phyloP scores from a whole-genome alignment of 2,329 filamentous ascomycete species.

The Coleophoma eucalyptorum region DNA sequence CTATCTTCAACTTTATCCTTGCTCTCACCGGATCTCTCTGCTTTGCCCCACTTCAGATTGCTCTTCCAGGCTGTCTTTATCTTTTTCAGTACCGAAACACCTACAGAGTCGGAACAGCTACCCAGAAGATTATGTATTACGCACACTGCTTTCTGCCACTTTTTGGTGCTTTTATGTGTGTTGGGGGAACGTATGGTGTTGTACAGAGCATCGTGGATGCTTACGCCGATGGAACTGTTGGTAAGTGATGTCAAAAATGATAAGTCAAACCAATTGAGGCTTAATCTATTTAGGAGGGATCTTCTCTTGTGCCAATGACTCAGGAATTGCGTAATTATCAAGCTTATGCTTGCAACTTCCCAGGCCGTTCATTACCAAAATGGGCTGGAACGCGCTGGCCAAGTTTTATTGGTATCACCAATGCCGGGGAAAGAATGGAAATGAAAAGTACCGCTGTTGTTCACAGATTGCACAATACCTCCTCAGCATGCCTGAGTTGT shows the following conservation, averaged over 20 bases:
- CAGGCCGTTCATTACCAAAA: no score
- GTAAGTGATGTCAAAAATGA: background rate
- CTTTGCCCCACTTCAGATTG: constrained; percentile 44
- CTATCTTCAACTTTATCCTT: constrained; percentile 49
- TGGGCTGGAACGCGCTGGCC: no score
- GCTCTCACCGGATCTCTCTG: constrained; percentile 43
- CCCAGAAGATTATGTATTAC: constrained; percentile 23
- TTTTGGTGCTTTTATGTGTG: constrained; percentile 29
- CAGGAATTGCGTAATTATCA: background rate
- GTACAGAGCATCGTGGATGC: constrained; percentile 45
- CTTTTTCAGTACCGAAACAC: constrained; percentile 41
- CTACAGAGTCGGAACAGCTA: constrained; percentile 28
- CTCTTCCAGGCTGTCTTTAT: constrained; percentile 45
- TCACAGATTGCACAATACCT: no score
- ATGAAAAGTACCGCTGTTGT: no score
- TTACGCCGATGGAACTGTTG: constrained; percentile 29
- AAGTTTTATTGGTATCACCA: no score
- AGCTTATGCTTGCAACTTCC: no score
- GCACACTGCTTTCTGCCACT: constrained; percentile 29
- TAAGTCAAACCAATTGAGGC: no score
- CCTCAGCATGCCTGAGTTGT: no score
- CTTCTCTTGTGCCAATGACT: constrained; percentile 42
- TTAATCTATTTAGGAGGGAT: constrained; percentile 14
- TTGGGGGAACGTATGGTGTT: constrained; percentile 39
- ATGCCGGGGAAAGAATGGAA: no score